phyloP scores from a whole-genome alignment of 345 rosid species.

The Adansonia digitata region DNA sequence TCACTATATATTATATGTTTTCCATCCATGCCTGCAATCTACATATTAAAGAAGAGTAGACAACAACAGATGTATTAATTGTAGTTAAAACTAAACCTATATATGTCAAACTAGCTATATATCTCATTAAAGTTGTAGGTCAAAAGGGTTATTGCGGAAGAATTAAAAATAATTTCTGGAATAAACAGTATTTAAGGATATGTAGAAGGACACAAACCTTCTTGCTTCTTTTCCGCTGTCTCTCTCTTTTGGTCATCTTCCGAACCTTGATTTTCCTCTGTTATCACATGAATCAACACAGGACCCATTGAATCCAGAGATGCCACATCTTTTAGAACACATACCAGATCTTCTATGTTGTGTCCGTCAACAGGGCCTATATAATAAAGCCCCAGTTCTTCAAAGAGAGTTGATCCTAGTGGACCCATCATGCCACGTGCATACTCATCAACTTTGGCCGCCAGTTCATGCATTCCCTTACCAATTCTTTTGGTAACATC shows the following conservation, averaged over 20 bases:
- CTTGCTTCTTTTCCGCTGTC: slow-evolving; percentile 24
- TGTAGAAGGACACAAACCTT: slow-evolving; percentile 31
- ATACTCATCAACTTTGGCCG: slow-evolving; percentile 95
- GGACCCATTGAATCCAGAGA: slow-evolving; percentile 87
- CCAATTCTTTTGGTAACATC: slow-evolving; percentile 84
- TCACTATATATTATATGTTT: background rate
- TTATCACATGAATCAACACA: slow-evolving; percentile 84
- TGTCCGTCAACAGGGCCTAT: slow-evolving; percentile 97
- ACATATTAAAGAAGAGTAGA: background rate
- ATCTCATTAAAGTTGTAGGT: background rate
- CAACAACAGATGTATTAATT: background rate
- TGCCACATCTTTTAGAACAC: slow-evolving; percentile 77
- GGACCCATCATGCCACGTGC: slow-evolving; percentile 98
- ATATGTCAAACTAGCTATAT: background rate
- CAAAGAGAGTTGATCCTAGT: slow-evolving; percentile 82
- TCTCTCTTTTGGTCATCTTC: slow-evolving; percentile 24
- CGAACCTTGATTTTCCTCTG: slow-evolving; percentile 52
- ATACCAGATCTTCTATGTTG: slow-evolving; percentile 73
- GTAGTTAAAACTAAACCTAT: background rate
- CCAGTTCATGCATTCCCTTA: slow-evolving; percentile 79
- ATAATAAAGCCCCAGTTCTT: slow-evolving; percentile 87
- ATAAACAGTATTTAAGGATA: slow-evolving; percentile 10
- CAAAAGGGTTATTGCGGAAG: background rate
- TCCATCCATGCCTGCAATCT: background rate
- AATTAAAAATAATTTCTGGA: slow-evolving; percentile 14